phyloP scores from a whole-genome alignment of 768 basidiomycete genomes.

The Clitopilus passeckerianus region DNA sequence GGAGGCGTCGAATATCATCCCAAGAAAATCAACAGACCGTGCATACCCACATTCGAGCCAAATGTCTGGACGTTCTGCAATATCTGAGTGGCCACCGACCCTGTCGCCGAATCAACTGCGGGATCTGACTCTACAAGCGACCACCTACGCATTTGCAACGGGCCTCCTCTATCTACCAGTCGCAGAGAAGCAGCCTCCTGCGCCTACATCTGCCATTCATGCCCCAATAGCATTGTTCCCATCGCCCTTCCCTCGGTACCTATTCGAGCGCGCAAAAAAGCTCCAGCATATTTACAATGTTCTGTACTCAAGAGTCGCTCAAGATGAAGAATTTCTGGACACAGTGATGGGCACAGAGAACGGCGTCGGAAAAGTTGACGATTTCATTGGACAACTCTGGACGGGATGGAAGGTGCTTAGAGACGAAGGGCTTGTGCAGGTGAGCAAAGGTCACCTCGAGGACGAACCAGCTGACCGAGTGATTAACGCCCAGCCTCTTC shows the following conservation, averaged over 20 bases:
- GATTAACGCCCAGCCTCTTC: constrained; percentile 50
- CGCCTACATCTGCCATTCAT: constrained; percentile 75
- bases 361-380: constrained; percentile 80
- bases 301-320: constrained; percentile 80
- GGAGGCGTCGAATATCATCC: too few species aligned
- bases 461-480: constrained; percentile 2
- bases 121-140: constrained; percentile 58
- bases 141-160: constrained; percentile 81
- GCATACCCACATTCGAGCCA: too few species aligned
- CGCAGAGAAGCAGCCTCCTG: constrained; percentile 36
- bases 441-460: constrained; percentile 11
- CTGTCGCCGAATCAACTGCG: constrained; percentile 55
- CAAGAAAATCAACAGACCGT: too few species aligned
- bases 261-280: constrained; percentile 60
- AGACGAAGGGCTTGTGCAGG: constrained; percentile 52
- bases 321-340: constrained; percentile 78
- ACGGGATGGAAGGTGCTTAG: constrained; percentile 75
- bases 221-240: constrained; percentile 89
- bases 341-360: constrained; percentile 72
- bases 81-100: constrained; percentile 71
- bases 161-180: constrained; percentile 81
- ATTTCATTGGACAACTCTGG: constrained; percentile 86
- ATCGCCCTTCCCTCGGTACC: constrained; percentile 70
- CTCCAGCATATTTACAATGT: constrained; percentile 80
- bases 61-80: constrained; percentile 28